Percentiles rank a stretch among this genome's conserved stretches.
phyloP scores from a whole-genome alignment of 495 filamentous ascomycete genomes.

The Penicillium manginii region DNA sequence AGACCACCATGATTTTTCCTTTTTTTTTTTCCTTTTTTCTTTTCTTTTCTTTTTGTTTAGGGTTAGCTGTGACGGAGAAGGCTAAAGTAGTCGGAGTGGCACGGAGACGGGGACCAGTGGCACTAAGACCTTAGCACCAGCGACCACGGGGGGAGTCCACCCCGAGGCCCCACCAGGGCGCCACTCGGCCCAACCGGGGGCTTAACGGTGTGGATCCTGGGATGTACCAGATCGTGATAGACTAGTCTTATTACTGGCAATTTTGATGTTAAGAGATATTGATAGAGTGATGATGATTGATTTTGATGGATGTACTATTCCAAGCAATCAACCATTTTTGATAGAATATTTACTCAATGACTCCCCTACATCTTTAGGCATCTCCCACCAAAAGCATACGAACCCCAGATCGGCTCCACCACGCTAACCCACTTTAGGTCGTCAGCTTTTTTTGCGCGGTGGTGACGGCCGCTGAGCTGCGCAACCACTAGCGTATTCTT shows the following conservation, averaged over 20 bases:
- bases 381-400: constrained; percentile 21
- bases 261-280: too few species aligned
- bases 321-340: neutral
- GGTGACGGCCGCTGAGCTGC: constrained; percentile 47
- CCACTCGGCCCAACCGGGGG: constrained; percentile 31
- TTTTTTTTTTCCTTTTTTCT: too few species aligned
- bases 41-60: too few species aligned
- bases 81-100: constrained; percentile 32
- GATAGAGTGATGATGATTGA: too few species aligned
- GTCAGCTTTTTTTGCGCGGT: constrained; percentile 32
- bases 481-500: constrained; percentile 55
- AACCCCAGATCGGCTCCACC: constrained; percentile 49
- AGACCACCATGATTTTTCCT: constrained; percentile 27
- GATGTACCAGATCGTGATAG: constrained; percentile 1
- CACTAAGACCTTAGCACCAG: constrained; percentile 30
- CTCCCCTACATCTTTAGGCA: neutral
- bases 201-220: constrained; percentile 1
- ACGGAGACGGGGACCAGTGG: constrained; percentile 36
- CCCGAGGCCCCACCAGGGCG: constrained; percentile 29
- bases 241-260: neutral
- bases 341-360: neutral
- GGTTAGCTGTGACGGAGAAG: constrained; percentile 27
- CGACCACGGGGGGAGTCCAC: constrained; percentile 31
- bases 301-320: too few species aligned
- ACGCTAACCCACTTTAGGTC: constrained; percentile 42